Evolutionary conservation across 495 filamentous ascomycete genomes (phyloP), one percentile per base, ranked within the genome.

Genomic region (Podospora conica): DNA sequence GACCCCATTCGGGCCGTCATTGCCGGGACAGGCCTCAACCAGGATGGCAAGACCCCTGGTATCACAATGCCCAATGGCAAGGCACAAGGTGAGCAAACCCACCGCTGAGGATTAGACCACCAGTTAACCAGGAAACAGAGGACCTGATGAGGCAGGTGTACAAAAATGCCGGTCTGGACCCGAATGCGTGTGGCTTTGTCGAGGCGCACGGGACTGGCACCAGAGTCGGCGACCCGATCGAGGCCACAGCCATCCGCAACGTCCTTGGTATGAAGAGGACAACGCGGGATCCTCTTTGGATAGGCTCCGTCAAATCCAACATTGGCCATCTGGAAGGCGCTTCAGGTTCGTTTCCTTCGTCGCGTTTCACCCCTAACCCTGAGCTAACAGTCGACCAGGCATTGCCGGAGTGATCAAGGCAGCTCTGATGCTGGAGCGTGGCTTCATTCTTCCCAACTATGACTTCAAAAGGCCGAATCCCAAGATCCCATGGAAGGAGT

Each of bases 1-100:
- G 82, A 87, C 61, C 82, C 84, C 8, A 86, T 91, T 53, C 79
- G 86, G 59, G 85, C 83, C 15, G 79, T 92, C 20, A 87, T 92
- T 62, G 80, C 81, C 20, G 82, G 77, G 7, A 83, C 83, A 40
- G 83, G 81, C 0, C 72, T 86, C 40, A 90, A 90, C 68, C 81
- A 87, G 62, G 85, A 88, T 70, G 85, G 86, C 31, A 83, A 81
- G 55, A 85, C 86, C 1, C 77, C 80, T 0, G 83, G 84, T 12
- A 87, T 90, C 48, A 87, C 83, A 2, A 78, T 85, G 72, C 88
- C 88, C 0, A 85, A 77, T 53, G 77, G 76, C 1, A 75, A 78
- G 1, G 85, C 86, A 2, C 88, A 91, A 74, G 84, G 80, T 73
- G 61, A 70, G 24, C 53, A n/a, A 28, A 59, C 53, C 10, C 33